Conservation (phyloP, 345 rosid species). For the Psidium friedrichsthalianum region DNA sequence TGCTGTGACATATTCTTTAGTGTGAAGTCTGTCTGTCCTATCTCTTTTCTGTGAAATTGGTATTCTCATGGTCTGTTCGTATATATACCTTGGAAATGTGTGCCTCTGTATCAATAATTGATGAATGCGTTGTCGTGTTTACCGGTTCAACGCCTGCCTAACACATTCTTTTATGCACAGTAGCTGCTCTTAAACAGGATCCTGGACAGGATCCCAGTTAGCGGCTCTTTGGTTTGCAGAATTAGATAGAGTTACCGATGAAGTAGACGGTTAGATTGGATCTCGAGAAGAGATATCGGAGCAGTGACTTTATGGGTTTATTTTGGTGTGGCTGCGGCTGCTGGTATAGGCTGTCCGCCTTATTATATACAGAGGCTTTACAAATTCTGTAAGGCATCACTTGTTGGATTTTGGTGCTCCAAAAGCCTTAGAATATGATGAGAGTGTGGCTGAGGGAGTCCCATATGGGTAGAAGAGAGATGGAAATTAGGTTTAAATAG, state of each 20-base stretch:
- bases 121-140: neutral
- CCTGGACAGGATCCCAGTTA: neutral
- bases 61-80: neutral
- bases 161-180: neutral
- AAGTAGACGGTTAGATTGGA: neutral
- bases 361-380: conserved; percentile 66
- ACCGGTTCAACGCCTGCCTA: neutral
- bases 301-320: conserved; percentile 7
- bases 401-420: no score
- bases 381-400: conserved; percentile 59
- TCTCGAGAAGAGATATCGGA: conserved; percentile 15
- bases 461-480: no score
- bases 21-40: neutral
- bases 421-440: no score
- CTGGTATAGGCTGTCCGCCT: conserved; percentile 40
- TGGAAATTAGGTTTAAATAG: no score
- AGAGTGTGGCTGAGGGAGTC: no score
- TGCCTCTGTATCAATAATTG: neutral
- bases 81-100: neutral
- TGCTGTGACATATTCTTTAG: neutral
- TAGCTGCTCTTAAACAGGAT: neutral
- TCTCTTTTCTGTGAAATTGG: neutral
- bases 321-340: conserved; percentile 17
- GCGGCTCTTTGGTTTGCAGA: neutral
- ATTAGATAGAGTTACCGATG: neutral